Evolutionary conservation across 495 filamentous ascomycete species (phyloP).

Genomic region (Eremomyces bilateralis): DNA sequence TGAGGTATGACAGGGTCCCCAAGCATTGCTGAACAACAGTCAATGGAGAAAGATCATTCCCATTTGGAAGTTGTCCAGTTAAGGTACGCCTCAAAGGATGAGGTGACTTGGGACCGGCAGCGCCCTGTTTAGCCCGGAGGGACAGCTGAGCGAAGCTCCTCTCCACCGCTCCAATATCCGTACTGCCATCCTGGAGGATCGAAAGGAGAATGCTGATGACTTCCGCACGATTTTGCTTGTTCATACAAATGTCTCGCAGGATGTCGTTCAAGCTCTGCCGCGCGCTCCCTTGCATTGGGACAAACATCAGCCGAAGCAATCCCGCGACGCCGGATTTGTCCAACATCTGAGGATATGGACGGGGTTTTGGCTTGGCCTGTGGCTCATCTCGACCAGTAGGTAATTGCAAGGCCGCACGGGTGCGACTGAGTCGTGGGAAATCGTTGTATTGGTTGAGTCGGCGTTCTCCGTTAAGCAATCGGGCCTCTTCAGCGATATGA

Average conservation of each 20-base stretch:
- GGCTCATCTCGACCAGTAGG: not conserved
- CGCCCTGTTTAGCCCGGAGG: constrained; percentile 58
- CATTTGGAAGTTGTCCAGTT: constrained; percentile 23
- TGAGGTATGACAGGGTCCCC: constrained; percentile 55
- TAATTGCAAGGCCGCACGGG: constrained; percentile 13
- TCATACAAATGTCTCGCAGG: constrained; percentile 73
- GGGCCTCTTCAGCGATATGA: constrained; percentile 68
- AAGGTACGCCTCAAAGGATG: constrained; percentile 49
- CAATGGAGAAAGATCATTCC: constrained; percentile 78
- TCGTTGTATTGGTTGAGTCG: constrained; percentile 37
- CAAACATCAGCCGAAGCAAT: constrained; percentile 87
- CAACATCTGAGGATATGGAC: constrained; percentile 78
- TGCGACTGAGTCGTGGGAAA: constrained; percentile 24
- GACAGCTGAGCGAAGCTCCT: constrained; percentile 86
- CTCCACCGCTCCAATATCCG: constrained; percentile 82
- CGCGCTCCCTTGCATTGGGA: constrained; percentile 66
- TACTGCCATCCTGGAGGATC: constrained; percentile 89
- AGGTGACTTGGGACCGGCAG: constrained; percentile 54
- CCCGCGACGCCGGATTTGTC: constrained; percentile 92
- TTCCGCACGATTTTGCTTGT: constrained; percentile 80
- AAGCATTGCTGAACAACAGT: constrained; percentile 94
- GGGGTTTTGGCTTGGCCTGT: constrained; percentile 33
- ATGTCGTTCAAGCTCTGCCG: constrained; percentile 65
- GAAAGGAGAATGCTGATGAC: constrained; percentile 85
- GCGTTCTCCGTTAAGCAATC: constrained; percentile 40